A percentile compares a stretch with the other conserved stretches of the same genome.
Conservation (phyloP, 805 yeast species). For the Spathaspora girioi region DNA sequence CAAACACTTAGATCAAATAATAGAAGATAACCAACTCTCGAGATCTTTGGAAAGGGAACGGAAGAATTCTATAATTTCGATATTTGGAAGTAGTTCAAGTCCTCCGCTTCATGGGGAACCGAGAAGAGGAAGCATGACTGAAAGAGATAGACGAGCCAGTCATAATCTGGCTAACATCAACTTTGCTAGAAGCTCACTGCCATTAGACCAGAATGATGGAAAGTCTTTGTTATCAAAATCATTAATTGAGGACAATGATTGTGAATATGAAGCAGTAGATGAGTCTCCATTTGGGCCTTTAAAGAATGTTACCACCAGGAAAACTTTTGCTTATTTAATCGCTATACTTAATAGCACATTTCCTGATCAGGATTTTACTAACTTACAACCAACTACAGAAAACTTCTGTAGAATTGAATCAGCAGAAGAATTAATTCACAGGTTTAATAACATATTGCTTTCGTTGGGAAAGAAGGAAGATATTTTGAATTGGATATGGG, state of each 20-base stretch:
- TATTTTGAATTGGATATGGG: constrained; percentile 75
- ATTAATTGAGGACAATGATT: constrained; percentile 14
- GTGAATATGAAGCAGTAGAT: constrained; percentile 22
- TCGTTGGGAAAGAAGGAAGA: constrained; percentile 42
- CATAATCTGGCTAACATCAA: constrained; percentile 21
- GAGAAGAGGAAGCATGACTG: constrained; percentile 22
- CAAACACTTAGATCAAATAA: constrained; percentile 61
- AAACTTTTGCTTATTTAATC: constrained; percentile 85
- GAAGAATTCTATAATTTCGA: constrained; percentile 30
- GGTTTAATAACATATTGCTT: constrained; percentile 74
- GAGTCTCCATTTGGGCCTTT: constrained; percentile 89
- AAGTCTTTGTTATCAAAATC: constrained; percentile 17
- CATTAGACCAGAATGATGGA: neutral
- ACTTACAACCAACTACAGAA: constrained; percentile 75
- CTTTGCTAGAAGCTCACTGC: constrained; percentile 7
- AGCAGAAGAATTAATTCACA: constrained; percentile 50
- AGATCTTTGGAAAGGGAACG: constrained; percentile 36
- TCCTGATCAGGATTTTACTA: constrained; percentile 93
- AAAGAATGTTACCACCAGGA: constrained; percentile 77
- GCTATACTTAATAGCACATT: constrained; percentile 88
- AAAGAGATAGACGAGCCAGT: constrained; percentile 26
- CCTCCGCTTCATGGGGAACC: constrained; percentile 17
- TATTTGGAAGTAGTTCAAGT: constrained; percentile 37
- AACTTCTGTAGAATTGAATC: constrained; percentile 36
- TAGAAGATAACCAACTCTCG: constrained; percentile 42